A percentile compares a stretch with the other conserved stretches of the same genome.
Conservation (phyloP, 2,329 filamentous ascomycete species). For the Aureobasidium vineae region DNA sequence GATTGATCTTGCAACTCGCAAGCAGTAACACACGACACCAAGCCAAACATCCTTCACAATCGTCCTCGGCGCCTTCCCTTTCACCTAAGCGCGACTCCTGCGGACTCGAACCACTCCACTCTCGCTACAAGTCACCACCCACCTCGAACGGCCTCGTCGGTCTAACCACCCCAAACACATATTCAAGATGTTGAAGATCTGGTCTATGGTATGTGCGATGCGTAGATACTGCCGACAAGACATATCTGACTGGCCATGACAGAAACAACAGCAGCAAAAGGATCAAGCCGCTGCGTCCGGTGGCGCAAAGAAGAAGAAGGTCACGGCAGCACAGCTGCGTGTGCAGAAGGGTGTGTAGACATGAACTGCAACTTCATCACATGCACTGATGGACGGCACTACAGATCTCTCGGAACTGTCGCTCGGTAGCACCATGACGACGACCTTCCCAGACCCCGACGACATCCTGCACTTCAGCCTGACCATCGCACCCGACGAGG, state of each 20-base stretch:
- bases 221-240: neutral
- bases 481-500: conserved; percentile 80
- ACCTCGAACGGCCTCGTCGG: conserved; percentile 24
- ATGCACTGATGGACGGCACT: neutral
- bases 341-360: conserved; percentile 79
- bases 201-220: conserved; percentile 79
- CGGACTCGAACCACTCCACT: neutral
- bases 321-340: conserved; percentile 90
- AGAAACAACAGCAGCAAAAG: conserved; percentile 85
- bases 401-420: conserved; percentile 78
- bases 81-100: neutral
- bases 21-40: conserved; percentile 4
- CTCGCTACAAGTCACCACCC: neutral
- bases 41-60: neutral
- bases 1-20: conserved; percentile 3
- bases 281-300: conserved; percentile 77
- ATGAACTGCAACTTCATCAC: neutral
- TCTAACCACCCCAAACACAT: conserved; percentile 3
- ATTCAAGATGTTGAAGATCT: conserved; percentile 93
- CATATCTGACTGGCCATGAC: conserved; percentile 33
- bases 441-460: conserved; percentile 76
- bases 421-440: conserved; percentile 75
- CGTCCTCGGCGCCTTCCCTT: neutral
- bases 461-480: conserved; percentile 83
- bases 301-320: conserved; percentile 89